A percentile compares a stretch with the other conserved stretches of the same genome.
phyloP scores from a whole-genome alignment of 2,329 filamentous ascomycete genomes.

The Tetracladium maxilliforme region DNA sequence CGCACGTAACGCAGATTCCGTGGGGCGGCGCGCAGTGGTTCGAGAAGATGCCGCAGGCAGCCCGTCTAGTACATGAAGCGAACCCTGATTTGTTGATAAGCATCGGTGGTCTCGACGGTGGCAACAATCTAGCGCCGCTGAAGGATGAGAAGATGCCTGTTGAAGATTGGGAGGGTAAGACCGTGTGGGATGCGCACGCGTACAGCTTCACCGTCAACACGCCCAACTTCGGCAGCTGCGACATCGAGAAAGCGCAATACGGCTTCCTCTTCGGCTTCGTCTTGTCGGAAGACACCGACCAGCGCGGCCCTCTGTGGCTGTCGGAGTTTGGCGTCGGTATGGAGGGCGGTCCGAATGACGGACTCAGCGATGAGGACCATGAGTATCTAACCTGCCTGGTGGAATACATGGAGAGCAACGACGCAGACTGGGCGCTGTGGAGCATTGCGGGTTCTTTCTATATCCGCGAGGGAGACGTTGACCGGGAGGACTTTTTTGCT shows the following conservation, averaged over 20 bases:
- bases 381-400: slow-evolving; percentile 35
- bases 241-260: slow-evolving; percentile 23
- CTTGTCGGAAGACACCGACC: slow-evolving; percentile 26
- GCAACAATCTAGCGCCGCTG: slow-evolving; percentile 34
- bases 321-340: slow-evolving; percentile 43
- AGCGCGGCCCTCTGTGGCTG: slow-evolving; percentile 39
- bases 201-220: slow-evolving; percentile 39
- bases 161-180: slow-evolving; percentile 29
- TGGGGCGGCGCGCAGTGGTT: slow-evolving; percentile 34
- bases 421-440: slow-evolving; percentile 46
- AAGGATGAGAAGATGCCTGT: slow-evolving; percentile 24
- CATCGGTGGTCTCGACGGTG: slow-evolving; percentile 36
- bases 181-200: slow-evolving; percentile 45
- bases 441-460: slow-evolving; percentile 44
- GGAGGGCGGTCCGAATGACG: slow-evolving; percentile 22
- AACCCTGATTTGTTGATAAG: slow-evolving; percentile 37
- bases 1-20: slow-evolving; percentile 28
- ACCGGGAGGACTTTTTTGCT: slow-evolving; percentile 38
- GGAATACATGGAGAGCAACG: slow-evolving; percentile 35
- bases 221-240: slow-evolving; percentile 26
- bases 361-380: slow-evolving; percentile 26
- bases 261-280: slow-evolving; percentile 35
- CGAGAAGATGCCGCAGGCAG: slow-evolving; percentile 28
- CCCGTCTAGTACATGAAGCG: slow-evolving; percentile 29
- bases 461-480: slow-evolving; percentile 29